phyloP scores from a whole-genome alignment of 192 early-diverging fungal species.

The Kappamyces sp. region DNA sequence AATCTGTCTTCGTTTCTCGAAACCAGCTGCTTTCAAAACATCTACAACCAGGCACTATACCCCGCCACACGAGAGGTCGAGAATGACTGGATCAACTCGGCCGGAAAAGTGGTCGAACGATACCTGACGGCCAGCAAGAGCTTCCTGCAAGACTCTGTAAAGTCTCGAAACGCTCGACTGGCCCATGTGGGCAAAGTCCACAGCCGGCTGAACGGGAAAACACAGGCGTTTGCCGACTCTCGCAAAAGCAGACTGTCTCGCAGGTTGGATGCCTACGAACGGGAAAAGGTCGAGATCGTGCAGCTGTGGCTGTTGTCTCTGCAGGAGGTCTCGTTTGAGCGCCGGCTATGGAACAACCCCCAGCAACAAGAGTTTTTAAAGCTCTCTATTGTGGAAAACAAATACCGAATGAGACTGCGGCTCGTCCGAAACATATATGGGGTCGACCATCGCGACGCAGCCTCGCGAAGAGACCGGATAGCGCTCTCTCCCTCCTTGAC shows the following conservation, averaged over 20 bases:
- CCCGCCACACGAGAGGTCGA: slow-evolving; percentile 28
- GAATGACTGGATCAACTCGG: slow-evolving; percentile 23
- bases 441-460: slow-evolving; percentile 38
- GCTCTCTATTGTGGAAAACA: slow-evolving; percentile 35
- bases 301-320: slow-evolving; percentile 21
- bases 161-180: not conserved
- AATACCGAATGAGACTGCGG: slow-evolving; percentile 33
- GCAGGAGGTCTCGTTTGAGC: slow-evolving; percentile 31
- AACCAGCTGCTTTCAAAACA: no score
- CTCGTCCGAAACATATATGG: slow-evolving; percentile 36
- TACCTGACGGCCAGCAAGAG: slow-evolving; percentile 8
- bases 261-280: slow-evolving; percentile 14
- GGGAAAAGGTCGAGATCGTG: slow-evolving; percentile 19
- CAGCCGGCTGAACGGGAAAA: not conserved
- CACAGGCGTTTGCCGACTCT: not conserved
- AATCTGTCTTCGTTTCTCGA: not conserved
- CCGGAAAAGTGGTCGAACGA: slow-evolving; percentile 23
- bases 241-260: slow-evolving; percentile 14
- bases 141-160: not conserved
- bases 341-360: slow-evolving; percentile 32
- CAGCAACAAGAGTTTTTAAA: slow-evolving; percentile 26
- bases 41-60: slow-evolving; percentile 31
- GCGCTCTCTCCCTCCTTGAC: not conserved
- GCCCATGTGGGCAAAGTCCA: not conserved
- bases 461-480: slow-evolving; percentile 28